Evolutionary conservation across 202 grass and related monocot genomes (phyloP), one percentile per base, ranked within the genome.

Genomic region (Bolboschoenoplectus hybrid): DNA sequence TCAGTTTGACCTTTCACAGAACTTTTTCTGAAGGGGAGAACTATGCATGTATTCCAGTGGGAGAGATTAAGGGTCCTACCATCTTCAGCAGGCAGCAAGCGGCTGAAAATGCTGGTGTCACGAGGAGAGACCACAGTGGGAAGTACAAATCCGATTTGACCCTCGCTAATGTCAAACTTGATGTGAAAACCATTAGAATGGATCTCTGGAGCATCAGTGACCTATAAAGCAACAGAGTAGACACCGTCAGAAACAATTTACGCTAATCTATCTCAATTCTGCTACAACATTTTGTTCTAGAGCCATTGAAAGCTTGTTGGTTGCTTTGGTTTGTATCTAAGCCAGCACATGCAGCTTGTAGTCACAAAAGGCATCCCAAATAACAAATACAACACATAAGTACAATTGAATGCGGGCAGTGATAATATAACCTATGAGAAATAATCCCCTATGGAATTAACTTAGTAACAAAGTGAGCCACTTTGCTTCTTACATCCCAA

Each of bases 111-210:
- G 45, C 45, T 74, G 20, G 65, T 80, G 81, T 84, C 85, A 85
- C 87, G 88, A 85, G 93, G 91, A 82, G 93, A 80, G 88, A 98
- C 70, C 16, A 85, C 76, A 86, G 93, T 98, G 77, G 96, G 96
- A 85, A 98, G 79, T 45, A 98, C 89, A 95, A 98, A 98, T 87
- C 93, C 93, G 58, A 98, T 95, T 74, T 91, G 96, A 50, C 91
- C 96, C 86, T 98, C 90, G 57, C 84, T 89, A 47, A 98, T 98
- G 83, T 98, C 96, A 43, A 98, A 98, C 81, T 94, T 98, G 56
- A 95, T 85, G 89, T 98, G 96, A 85, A 98, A 98, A 55, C 93
- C 93, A 89, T 94, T 95, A 78, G 96, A 98, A 88, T 98, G 96
- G 75, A 98, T 98, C 86, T 98, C 96, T 19, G 96, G 96, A 86